These are phyloP conservation scores for Xerocomus potaroensis DNA, from an alignment of 768 basidiomycete genomes.

Conservation along the genomic window DNA sequence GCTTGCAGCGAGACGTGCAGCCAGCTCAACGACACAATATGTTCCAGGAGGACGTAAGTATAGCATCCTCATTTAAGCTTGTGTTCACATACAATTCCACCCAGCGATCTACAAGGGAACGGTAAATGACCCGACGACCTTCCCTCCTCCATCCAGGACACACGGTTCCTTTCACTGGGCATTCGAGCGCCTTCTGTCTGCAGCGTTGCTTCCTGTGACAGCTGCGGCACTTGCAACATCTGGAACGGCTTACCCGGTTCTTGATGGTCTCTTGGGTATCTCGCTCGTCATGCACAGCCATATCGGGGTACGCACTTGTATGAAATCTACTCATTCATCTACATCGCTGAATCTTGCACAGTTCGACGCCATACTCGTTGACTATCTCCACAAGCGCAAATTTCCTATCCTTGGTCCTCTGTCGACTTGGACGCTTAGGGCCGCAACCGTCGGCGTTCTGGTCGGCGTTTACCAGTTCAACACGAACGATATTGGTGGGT, in stretches of 20 bases:
- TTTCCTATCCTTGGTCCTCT: conserved; percentile 77
- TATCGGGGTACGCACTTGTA: conserved; percentile 63
- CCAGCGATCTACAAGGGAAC: conserved; percentile 85
- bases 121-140: conserved; percentile 91
- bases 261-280: conserved; percentile 87
- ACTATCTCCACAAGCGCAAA: conserved; percentile 93
- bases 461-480: conserved; percentile 97
- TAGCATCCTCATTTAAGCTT: not conserved
- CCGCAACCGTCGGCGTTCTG: conserved; percentile 73
- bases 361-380: conserved; percentile 76
- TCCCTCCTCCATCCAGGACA: conserved; percentile 73
- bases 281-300: conserved; percentile 93
- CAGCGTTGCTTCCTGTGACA: conserved; percentile 83
- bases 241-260: conserved; percentile 69
- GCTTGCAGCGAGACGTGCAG: conserved; percentile 38
- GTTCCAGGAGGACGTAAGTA: conserved; percentile 71
- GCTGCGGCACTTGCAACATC: conserved; percentile 81
- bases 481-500: conserved; percentile 94
- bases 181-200: conserved; percentile 90
- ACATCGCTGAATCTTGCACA: conserved; percentile 23
- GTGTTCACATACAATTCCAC: not conserved
- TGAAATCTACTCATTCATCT: not conserved
- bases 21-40: conserved; percentile 38
- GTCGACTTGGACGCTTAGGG: conserved; percentile 70
- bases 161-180: conserved; percentile 93